Evolutionary conservation across 768 basidiomycete genomes (phyloP), one percentile per base, ranked within the genome.

Genomic region (Suillus decipiens): DNA sequence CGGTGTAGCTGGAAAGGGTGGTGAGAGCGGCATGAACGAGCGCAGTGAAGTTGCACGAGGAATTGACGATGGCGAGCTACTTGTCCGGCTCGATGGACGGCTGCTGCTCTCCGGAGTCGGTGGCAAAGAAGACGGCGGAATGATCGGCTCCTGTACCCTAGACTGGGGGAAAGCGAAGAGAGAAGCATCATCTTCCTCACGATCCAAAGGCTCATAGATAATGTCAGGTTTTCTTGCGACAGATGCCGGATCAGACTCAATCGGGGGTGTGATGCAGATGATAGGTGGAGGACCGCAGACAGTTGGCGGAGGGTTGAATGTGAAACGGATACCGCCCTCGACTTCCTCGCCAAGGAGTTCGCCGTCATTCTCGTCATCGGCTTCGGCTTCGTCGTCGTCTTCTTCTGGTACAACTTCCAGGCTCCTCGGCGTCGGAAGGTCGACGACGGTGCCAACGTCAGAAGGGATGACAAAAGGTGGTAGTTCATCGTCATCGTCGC

Each of bases 271-370:
- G 42, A 68, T 61, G 39, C 43, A 43, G 11, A 70, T 70, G 53
- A 68, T 66, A 22, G 74, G 70, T 41, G 75, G 70, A 11, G 76
- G 70, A n/a, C 74, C 71, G 66, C 62, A 66, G 63, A 68, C 67
- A 48, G 68, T 65, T 47, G 73, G 75, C n/a, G 90, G 87, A 22
- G 87, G 84, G 3, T 84, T 86, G 65, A 92, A 91, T 3, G 82
- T 89, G 67, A 92, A 91, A 64, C 82, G 86, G 70, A 93, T 89
- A 6, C 90, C 91, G 36, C 87, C 81, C 57, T 82, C 85, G 48
- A 84, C 83, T 61, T 72, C 75, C 64, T 88, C 84, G 36, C 86
- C 87, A 61, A 86, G 80, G 67, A 86, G 81, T 48, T 85, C 82
- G 24, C 80, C 80, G 15, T 82, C 82, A 31, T 78, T 78, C 15